These are phyloP conservation scores for Tolypocladium paradoxum DNA, from an alignment of 2,329 filamentous ascomycete genomes.

Conservation along the genomic window DNA sequence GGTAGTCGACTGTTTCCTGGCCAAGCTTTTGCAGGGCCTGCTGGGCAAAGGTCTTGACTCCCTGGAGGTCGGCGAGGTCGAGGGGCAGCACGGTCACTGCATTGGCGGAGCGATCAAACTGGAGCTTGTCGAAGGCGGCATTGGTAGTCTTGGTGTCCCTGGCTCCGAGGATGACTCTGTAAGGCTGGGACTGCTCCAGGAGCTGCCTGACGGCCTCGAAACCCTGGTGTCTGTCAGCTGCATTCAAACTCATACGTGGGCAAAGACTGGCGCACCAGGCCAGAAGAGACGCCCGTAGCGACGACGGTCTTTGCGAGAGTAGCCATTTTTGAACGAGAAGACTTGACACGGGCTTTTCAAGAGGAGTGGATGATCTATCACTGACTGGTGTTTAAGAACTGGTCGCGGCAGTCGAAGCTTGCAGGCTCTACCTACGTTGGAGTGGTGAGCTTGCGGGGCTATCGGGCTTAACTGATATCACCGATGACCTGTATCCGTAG, in stretches of 20 bases:
- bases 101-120: slow-evolving; percentile 28
- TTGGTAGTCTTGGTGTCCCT: slow-evolving; percentile 30
- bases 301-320: slow-evolving; percentile 1
- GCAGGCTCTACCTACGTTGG: neutral
- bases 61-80: slow-evolving; percentile 33
- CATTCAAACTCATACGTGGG: neutral
- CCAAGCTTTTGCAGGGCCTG: slow-evolving; percentile 31
- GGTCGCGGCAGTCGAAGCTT: neutral
- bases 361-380: neutral
- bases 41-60: slow-evolving; percentile 35
- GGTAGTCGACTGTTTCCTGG: slow-evolving; percentile 31
- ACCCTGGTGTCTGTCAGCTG: slow-evolving; percentile 23
- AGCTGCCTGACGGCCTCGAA: slow-evolving; percentile 43
- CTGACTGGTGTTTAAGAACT: neutral
- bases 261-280: neutral
- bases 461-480: neutral
- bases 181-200: slow-evolving; percentile 31
- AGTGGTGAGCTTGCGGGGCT: neutral
- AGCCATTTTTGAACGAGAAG: neutral
- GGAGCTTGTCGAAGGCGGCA: slow-evolving; percentile 29
- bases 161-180: slow-evolving; percentile 38
- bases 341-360: neutral
- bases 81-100: slow-evolving; percentile 34
- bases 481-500: neutral
- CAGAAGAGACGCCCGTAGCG: slow-evolving; percentile 2